Percentiles rank a stretch among this genome's conserved stretches.
These are phyloP conservation scores for Penicillium sp. DNA, from an alignment of 2,329 filamentous ascomycete genomes.

Conservation along the genomic window DNA sequence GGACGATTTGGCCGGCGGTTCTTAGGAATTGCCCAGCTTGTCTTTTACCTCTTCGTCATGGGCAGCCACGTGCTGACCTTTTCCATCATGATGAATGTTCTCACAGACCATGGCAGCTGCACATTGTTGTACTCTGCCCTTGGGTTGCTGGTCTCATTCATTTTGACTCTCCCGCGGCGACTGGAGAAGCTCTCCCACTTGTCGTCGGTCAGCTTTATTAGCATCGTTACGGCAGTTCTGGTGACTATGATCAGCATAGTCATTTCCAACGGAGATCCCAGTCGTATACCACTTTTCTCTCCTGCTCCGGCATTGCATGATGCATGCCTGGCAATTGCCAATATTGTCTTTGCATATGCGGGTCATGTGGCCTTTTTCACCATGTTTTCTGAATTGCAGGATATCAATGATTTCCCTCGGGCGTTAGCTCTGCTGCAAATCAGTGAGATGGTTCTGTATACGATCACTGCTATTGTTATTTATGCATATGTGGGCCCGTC, in stretches of 20 bases:
- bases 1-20: slow-evolving; percentile 65
- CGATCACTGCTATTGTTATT: slow-evolving; percentile 67
- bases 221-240: slow-evolving; percentile 66
- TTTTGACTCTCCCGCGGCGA: slow-evolving; percentile 64
- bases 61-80: slow-evolving; percentile 72
- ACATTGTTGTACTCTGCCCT: slow-evolving; percentile 65
- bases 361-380: slow-evolving; percentile 72
- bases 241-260: slow-evolving; percentile 67
- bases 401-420: slow-evolving; percentile 64
- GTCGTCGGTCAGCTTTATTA: slow-evolving; percentile 65
- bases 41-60: slow-evolving; percentile 70
- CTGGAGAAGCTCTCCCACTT: slow-evolving; percentile 64
- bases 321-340: slow-evolving; percentile 64
- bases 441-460: slow-evolving; percentile 64
- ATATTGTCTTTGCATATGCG: slow-evolving; percentile 71
- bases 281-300: slow-evolving; percentile 36
- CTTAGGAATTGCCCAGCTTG: slow-evolving; percentile 62
- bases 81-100: slow-evolving; percentile 67
- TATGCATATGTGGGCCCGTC: slow-evolving; percentile 67
- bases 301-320: slow-evolving; percentile 54
- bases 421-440: slow-evolving; percentile 65
- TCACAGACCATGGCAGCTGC: slow-evolving; percentile 65
- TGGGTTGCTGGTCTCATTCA: slow-evolving; percentile 61
- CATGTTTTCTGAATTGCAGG: slow-evolving; percentile 66
- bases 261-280: slow-evolving; percentile 52